Percentiles rank a stretch among this genome's conserved stretches.
phyloP scores from a whole-genome alignment of 2,329 filamentous ascomycete species.

The Diaporthe caulivora region DNA sequence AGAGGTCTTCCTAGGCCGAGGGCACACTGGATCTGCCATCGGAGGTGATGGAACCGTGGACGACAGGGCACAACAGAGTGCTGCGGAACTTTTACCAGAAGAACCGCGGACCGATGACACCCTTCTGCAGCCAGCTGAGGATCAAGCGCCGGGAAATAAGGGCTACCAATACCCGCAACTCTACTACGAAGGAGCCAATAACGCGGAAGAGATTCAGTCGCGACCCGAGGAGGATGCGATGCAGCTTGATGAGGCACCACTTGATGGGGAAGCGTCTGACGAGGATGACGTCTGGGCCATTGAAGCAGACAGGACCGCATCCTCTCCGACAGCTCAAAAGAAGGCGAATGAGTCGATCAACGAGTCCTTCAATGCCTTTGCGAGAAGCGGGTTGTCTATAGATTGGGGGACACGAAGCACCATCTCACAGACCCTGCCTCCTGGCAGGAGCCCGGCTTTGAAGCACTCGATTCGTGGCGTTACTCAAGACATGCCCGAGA shows the following conservation, averaged over 20 bases:
- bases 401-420: slow-evolving; percentile 39
- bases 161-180: not conserved
- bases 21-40: not conserved
- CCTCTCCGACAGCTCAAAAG: slow-evolving; percentile 42
- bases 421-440: slow-evolving; percentile 25
- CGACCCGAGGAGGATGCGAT: slow-evolving; percentile 3
- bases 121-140: slow-evolving; percentile 35
- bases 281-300: slow-evolving; percentile 69
- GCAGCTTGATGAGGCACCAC: slow-evolving; percentile 32
- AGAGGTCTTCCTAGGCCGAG: not conserved
- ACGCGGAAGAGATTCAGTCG: not conserved
- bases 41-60: slow-evolving; percentile 43
- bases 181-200: not conserved
- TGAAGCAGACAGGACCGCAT: slow-evolving; percentile 64
- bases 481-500: slow-evolving; percentile 10
- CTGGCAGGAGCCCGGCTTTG: slow-evolving; percentile 24
- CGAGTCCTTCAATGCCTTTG: slow-evolving; percentile 42
- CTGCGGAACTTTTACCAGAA: slow-evolving; percentile 40
- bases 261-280: slow-evolving; percentile 47
- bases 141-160: slow-evolving; percentile 19
- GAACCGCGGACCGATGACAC: slow-evolving; percentile 42
- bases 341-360: slow-evolving; percentile 41
- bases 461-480: slow-evolving; percentile 24
- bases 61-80: slow-evolving; percentile 37
- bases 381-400: slow-evolving; percentile 47